Evolutionary conservation across 306 rosid genomes (phyloP).

Genomic region (Citrullus colocynthis): DNA sequence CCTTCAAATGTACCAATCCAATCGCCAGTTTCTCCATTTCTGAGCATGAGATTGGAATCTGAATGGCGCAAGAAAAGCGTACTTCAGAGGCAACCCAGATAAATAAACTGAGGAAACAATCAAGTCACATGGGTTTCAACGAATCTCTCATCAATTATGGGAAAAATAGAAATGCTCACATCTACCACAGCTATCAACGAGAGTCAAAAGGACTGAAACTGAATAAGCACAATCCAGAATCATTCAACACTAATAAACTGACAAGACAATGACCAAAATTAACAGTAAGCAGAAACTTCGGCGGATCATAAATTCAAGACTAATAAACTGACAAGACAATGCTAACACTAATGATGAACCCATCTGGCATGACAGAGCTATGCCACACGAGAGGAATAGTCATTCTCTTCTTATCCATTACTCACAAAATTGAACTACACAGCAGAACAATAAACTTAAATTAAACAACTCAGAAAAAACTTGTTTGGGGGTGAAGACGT

Average conservation of each 20-base stretch:
- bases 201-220: neutral
- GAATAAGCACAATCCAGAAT: neutral
- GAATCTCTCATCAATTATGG: neutral
- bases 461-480: neutral
- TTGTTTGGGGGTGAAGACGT: no score
- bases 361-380: conserved; percentile 83
- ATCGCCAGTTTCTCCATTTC: conserved; percentile 96
- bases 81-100: neutral
- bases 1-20: conserved; percentile 99
- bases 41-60: conserved; percentile 95
- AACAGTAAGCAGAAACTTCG: neutral
- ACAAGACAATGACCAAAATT: no score
- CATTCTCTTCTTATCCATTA: conserved; percentile 75
- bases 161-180: neutral
- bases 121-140: neutral
- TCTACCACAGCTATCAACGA: neutral
- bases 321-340: no score
- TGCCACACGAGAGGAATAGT: conserved; percentile 75
- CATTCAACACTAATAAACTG: neutral
- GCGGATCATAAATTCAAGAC: neutral
- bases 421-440: conserved; percentile 5
- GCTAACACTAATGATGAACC: conserved; percentile 90
- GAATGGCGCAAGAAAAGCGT: neutral
- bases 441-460: neutral
- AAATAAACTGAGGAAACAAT: neutral